phyloP scores from a whole-genome alignment of 768 basidiomycete genomes.

The Boletus reticuloceps region DNA sequence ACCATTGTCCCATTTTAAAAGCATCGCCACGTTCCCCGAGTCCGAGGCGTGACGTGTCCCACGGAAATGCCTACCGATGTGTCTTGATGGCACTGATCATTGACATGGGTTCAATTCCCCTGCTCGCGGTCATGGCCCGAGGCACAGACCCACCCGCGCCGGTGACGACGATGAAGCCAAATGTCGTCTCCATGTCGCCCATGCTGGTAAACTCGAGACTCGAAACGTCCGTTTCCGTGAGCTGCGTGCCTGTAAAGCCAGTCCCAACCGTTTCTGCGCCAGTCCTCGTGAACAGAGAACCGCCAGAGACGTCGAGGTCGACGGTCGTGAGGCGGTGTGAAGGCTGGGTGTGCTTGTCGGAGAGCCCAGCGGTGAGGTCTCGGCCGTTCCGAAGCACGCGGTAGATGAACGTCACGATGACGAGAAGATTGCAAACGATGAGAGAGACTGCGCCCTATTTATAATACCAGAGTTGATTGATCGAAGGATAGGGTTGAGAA shows the following conservation, averaged over 20 bases:
- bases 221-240: conserved; percentile 9
- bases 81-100: too few relatives aligned
- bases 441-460: conserved; percentile 36
- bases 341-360: background rate
- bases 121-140: background rate
- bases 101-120: too few relatives aligned
- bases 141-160: background rate
- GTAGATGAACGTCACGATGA: conserved; percentile 36
- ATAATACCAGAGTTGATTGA: background rate
- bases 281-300: background rate
- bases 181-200: background rate
- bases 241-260: background rate
- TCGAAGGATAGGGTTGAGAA: background rate
- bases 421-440: conserved; percentile 42
- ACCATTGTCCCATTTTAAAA: too few relatives aligned
- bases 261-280: too few relatives aligned
- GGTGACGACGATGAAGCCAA: background rate
- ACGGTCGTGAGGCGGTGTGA: conserved; percentile 25
- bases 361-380: conserved; percentile 9
- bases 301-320: conserved; percentile 17
- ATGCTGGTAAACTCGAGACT: background rate
- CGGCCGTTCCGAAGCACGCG: conserved; percentile 10
- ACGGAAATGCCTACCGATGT: too few relatives aligned
- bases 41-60: too few relatives aligned
- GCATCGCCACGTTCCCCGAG: too few relatives aligned